Evolutionary conservation across 139 green algal species (phyloP), one percentile per base, ranked within the genome.

Genomic region (Chlorella sp.): DNA sequence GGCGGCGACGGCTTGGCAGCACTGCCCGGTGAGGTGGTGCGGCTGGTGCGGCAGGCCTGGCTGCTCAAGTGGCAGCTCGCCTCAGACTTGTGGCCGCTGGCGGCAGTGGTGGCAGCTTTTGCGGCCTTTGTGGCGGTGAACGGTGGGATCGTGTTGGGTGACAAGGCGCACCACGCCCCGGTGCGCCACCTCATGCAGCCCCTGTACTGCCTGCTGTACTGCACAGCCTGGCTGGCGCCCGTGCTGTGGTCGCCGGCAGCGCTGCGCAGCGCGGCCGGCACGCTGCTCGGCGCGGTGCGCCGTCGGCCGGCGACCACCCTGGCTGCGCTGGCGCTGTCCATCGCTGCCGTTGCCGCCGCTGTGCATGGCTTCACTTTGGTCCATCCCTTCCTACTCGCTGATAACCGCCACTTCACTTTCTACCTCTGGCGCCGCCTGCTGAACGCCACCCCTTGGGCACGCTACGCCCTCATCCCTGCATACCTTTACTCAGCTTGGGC

Each of bases 371-470:
- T 53, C 64, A 99, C 95, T 0, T 71, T 98, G 7, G 95, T 88
- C 16, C 97, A 99, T 90, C 97, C 97, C 1, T 99, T 98, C 90
- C 90, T 99, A 19, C 90, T 99, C 18, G 97, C 97, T 11, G 97
- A 99, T 92, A 99, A 99, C 92, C 93, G 97, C 69, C 97, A 99
- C 92, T 98, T 98, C 91, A 96, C 93, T 0, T 99, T 99, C 87
- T 99, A 99, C 92, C 26, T 99, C 12, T 99, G 97, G 97, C 94
- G 95, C 53, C 86, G 88, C 19, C 1, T 97, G 16, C 36, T 98
- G 22, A 78, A 75, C 26, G 77, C 68, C 22, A 73, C 87, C 12
- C 37, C 30, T 15, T 61, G 48, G 22, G 61, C 88, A 12, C 89
- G 92, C 3, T 96, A 93, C 60, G 79, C 68, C 16, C 88, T 97